Evolutionary conservation across 2,329 filamentous ascomycete genomes (phyloP).

Genomic region (Aplosporella prunicola): DNA sequence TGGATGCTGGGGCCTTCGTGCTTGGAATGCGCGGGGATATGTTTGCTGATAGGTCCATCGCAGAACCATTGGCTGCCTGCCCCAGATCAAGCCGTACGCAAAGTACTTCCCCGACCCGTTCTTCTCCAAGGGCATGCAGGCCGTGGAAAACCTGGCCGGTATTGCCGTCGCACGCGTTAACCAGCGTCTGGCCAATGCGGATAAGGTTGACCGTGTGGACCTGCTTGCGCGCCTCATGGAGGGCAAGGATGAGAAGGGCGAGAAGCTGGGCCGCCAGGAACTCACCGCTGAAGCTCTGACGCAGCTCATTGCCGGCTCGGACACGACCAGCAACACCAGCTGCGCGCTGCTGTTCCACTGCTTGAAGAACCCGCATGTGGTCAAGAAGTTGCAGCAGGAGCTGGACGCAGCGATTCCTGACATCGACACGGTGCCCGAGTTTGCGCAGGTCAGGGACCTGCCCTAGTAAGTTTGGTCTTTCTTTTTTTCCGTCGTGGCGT

Average conservation of each 20-base stretch:
- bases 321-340: slow-evolving; percentile 70
- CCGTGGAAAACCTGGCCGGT: slow-evolving; percentile 71
- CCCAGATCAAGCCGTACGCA: slow-evolving; percentile 67
- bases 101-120: slow-evolving; percentile 74
- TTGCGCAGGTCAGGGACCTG: slow-evolving; percentile 63
- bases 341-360: slow-evolving; percentile 78
- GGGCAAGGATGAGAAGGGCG: slow-evolving; percentile 69
- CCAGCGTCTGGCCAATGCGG: slow-evolving; percentile 58
- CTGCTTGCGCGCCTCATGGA: slow-evolving; percentile 78
- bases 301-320: slow-evolving; percentile 72
- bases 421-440: slow-evolving; percentile 55
- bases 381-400: slow-evolving; percentile 63
- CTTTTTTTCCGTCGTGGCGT: no score
- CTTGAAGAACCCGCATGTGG: slow-evolving; percentile 57
- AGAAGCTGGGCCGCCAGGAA: slow-evolving; percentile 66
- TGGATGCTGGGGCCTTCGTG: slow-evolving; percentile 1
- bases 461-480: slow-evolving; percentile 46
- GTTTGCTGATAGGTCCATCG: background rate
- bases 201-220: slow-evolving; percentile 59
- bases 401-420: slow-evolving; percentile 61
- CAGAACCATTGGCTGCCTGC: slow-evolving; percentile 62
- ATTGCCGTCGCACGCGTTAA: slow-evolving; percentile 80
- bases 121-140: slow-evolving; percentile 63
- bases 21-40: background rate
- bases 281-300: slow-evolving; percentile 83